Percentiles rank a stretch among this genome's conserved stretches.
phyloP scores from a whole-genome alignment of 805 yeast species.

The Starmerella vaccinii region DNA sequence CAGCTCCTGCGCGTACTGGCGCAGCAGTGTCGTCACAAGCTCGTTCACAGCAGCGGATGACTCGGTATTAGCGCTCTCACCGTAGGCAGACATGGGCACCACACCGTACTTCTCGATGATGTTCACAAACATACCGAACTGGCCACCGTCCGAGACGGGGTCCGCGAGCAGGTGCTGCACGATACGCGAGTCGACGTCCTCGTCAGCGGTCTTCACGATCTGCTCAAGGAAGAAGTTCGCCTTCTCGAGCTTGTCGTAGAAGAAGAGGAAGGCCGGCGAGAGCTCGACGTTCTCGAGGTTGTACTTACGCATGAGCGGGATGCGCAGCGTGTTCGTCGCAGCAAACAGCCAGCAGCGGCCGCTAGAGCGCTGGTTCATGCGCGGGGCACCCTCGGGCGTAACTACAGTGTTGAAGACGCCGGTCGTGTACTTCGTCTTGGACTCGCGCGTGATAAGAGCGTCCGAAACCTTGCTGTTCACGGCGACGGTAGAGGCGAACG shows the following conservation, averaged over 20 bases:
- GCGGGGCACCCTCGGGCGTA: conserved; percentile 48
- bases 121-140: conserved; percentile 73
- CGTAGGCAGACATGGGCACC: conserved; percentile 63
- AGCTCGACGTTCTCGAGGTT: conserved; percentile 60
- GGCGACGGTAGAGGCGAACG: conserved; percentile 29
- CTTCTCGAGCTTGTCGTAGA: conserved; percentile 79
- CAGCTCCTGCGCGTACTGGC: conserved; percentile 67
- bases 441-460: conserved; percentile 27
- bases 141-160: conserved; percentile 80
- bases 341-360: conserved; percentile 92
- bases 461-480: conserved; percentile 26
- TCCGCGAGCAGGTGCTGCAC: conserved; percentile 53
- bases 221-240: conserved; percentile 72
- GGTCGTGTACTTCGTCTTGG: conserved; percentile 20
- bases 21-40: conserved; percentile 54
- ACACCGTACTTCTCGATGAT: conserved; percentile 70
- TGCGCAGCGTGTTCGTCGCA: conserved; percentile 60
- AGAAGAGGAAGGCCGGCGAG: conserved; percentile 69
- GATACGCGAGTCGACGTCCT: conserved; percentile 58
- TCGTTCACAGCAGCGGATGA: conserved; percentile 45
- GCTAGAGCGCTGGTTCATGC: conserved; percentile 61
- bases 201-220: conserved; percentile 55
- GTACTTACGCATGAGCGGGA: conserved; percentile 50
- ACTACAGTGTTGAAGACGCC: conserved; percentile 38
- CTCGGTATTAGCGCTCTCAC: conserved; percentile 55